Evolutionary conservation across 1,284 basidiomycete species (phyloP).

Genomic region (Cutaneotrichosporon cavernicola): DNA sequence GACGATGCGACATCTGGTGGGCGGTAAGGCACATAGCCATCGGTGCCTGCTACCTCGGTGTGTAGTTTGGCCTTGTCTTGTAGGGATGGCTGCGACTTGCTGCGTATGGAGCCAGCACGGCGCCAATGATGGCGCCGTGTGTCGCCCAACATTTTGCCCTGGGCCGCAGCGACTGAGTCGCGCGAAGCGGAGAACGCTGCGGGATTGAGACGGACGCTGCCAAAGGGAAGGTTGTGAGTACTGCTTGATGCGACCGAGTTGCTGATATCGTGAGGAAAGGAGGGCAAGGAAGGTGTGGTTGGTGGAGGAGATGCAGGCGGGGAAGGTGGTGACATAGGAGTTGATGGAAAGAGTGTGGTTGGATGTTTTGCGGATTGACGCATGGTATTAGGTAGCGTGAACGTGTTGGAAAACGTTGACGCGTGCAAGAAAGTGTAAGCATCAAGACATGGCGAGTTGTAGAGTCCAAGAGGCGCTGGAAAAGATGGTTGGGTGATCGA

Average conservation of each 20-base stretch:
- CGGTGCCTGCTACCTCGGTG: slow-evolving; percentile 4
- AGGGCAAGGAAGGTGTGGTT: slow-evolving; percentile 1
- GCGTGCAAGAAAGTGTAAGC: neutral
- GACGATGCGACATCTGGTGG: slow-evolving; percentile 19
- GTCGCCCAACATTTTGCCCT: slow-evolving; percentile 2
- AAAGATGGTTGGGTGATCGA: neutral
- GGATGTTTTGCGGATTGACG: neutral
- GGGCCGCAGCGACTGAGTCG: slow-evolving; percentile 11
- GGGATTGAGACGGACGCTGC: slow-evolving; percentile 6
- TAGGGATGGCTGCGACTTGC: slow-evolving; percentile 8
- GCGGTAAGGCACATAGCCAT: slow-evolving; percentile 26
- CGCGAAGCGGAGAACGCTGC: slow-evolving; percentile 5
- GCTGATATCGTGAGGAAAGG: neutral
- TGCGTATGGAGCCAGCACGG: slow-evolving; percentile 7
- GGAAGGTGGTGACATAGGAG: neutral
- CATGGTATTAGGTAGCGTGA: neutral
- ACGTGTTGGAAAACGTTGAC: neutral
- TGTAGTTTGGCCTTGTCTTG: slow-evolving; percentile 1
- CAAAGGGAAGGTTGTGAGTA: slow-evolving; percentile 8
- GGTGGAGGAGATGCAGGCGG: slow-evolving; percentile 4
- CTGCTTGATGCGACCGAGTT: slow-evolving; percentile 1
- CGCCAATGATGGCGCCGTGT: neutral
- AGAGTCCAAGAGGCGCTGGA: neutral
- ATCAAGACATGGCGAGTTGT: slow-evolving; percentile 4
- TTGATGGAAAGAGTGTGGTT: neutral